Base-by-base conservation (phyloP, 345 rosid species). In the Citrus hindsii region DNA sequence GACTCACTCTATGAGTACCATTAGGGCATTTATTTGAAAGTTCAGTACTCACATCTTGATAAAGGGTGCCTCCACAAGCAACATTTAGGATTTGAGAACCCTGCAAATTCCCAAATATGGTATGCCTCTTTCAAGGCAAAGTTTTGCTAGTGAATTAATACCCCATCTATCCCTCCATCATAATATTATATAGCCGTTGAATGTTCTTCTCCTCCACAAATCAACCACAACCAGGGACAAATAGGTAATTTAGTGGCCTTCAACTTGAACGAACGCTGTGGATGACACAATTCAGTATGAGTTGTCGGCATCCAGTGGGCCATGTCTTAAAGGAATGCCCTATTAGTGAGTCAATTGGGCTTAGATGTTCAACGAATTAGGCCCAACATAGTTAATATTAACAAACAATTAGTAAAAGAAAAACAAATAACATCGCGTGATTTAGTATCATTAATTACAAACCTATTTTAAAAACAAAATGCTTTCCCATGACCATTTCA, bases 71-170 rank as follows among this genome's bases (percentile, higher is more conserved):
- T 38, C 97, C 97, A 71, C 89, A 88, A 21, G 91, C 92, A 55
- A 94, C 96, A 69, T 94, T 91, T 33, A 94, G 77, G 61, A 94
- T 90, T 84, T 92, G 89, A 6, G 97, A 90, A 5, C 97, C 70
- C 97, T 83, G 81, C 98, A 92, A 27, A 94, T 94, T 9, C 98
- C 98, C 65, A 92, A 76, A 66, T 83, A 94, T 28, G 98, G 96
- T 74, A 94, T 89, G 88, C 87, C 89, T 71, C 93, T 87, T 73
- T 90, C 94, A 0, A 92, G 92, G 89, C 97, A 91, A 25, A 94
- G 92, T 69, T 88, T 92, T 10, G 89, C 96, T 0, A 94, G 89
- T 35, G 33, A 32, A 32, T 32, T 32, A 12, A 46, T 46, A 12
- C 58, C 58, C 58, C 22, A 9, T 69, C 1, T 14, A 32, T 0